Base-by-base conservation (phyloP, 345 rosid genomes). In the Geranium brycei region DNA sequence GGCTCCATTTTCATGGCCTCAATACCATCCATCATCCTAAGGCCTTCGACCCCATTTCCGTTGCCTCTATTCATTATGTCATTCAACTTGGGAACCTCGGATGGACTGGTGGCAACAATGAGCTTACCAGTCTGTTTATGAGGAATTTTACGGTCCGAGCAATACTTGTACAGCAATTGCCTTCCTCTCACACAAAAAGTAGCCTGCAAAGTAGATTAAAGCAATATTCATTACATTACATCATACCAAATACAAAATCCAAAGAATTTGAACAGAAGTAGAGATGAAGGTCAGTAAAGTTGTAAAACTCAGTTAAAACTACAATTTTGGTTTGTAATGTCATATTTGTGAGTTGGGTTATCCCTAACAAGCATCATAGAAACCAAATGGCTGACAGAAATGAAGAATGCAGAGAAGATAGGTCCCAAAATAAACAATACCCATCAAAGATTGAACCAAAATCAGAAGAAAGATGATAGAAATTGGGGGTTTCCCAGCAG, bases 1-100 rank as follows among this genome's bases (percentile, higher is more conserved):
- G 96, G 95, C 66, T 92, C 98, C 87, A 89, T 82, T 68, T 75
- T 78, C 84, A 77, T 70, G 32, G 93, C 93, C 64, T 87, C 90
- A n/a, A 73, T 75, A 62, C 86, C 93, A 57, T 89, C 93, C 75
- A 89, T 57, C 85, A 87, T 68, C 78, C 74, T 78, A 64, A 92
- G 70, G 38, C 83, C 82, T 8, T 67, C 70, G 19, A 87, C 93
- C 38, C 96, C 84, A 62, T 89, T 92, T 61, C 66, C 73, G 68
- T 65, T 75, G 7, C 87, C 96, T 18, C 73, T 73, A 23, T 81
- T 67, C 86, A 83, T 83, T 63, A 92, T 64, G 17, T 76, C 69
- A 64, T 72, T 69, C 72, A 89, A 47, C 71, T 82, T 83, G 0
- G 89, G 85, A 76, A 89, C 76, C 79, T 87, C 86, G 1, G 80